Evolutionary conservation across 805 yeast species (phyloP).

Genomic region (Metschnikowia noctiluminum): DNA sequence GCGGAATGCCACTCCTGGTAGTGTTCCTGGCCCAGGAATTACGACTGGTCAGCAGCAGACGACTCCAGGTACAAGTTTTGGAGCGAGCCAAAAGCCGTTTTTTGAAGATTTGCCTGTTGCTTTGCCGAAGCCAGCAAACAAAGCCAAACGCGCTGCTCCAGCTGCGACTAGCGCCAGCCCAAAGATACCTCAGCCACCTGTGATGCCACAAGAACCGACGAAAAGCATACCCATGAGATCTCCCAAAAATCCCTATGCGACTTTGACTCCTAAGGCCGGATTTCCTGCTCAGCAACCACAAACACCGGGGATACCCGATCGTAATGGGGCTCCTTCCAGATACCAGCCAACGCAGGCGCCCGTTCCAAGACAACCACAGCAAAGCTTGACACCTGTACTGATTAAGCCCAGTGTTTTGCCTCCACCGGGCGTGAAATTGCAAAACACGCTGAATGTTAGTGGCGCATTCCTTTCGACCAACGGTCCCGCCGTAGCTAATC

Average conservation of each 20-base stretch:
- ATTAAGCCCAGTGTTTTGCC: slow-evolving; percentile 6
- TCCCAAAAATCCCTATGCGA: slow-evolving; percentile 30
- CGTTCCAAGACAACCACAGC: slow-evolving; percentile 1
- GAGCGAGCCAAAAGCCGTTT: slow-evolving; percentile 38
- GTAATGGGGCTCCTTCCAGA: slow-evolving; percentile 1
- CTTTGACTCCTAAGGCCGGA: slow-evolving; percentile 15
- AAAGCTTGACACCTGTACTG: slow-evolving; percentile 3
- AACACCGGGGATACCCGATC: neutral
- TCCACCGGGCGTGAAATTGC: slow-evolving; percentile 10
- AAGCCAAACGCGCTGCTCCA: slow-evolving; percentile 30
- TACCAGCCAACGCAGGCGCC: slow-evolving; percentile 12
- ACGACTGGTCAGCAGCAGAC: neutral
- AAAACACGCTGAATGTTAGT: neutral
- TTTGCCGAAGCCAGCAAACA: slow-evolving; percentile 25
- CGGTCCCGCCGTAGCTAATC: neutral
- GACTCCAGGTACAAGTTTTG: neutral
- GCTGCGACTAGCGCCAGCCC: slow-evolving; percentile 17
- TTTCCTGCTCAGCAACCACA: slow-evolving; percentile 4
- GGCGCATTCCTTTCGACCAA: neutral
- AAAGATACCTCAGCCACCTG: slow-evolving; percentile 8
- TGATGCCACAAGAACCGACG: slow-evolving; percentile 10
- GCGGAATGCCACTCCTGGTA: neutral
- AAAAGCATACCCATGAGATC: slow-evolving; percentile 22
- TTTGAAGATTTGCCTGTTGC: slow-evolving; percentile 56
- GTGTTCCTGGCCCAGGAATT: neutral